Conservation (phyloP, 495 filamentous ascomycete genomes). For the Hypoxylon crocopeplum region DNA sequence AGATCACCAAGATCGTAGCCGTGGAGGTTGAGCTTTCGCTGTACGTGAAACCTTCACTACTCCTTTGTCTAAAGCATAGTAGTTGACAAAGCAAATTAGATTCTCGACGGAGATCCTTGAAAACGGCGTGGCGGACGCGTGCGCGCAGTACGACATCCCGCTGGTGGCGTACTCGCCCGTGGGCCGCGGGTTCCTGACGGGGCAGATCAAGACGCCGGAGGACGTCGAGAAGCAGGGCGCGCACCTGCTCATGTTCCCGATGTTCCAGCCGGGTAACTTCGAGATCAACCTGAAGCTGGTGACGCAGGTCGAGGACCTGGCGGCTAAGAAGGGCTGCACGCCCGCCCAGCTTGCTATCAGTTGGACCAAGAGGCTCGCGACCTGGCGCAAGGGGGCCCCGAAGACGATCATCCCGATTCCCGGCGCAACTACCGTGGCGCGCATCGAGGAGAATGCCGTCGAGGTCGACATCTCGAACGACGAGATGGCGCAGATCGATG, state of each 20-base stretch:
- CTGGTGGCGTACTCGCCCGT: conserved; percentile 63
- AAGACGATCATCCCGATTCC: conserved; percentile 74
- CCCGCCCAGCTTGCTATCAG: conserved; percentile 78
- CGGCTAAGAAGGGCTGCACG: conserved; percentile 71
- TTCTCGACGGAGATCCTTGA: conserved; percentile 48
- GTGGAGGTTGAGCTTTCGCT: conserved; percentile 85
- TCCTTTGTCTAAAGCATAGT: conserved; percentile 62
- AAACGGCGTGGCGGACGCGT: conserved; percentile 76
- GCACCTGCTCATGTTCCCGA: conserved; percentile 59
- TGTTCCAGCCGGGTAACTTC: conserved; percentile 75
- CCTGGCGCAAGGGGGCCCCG: conserved; percentile 61
- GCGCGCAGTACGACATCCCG: conserved; percentile 76
- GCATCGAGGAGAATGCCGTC: conserved; percentile 57
- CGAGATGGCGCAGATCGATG: conserved; percentile 60
- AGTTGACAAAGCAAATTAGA: conserved; percentile 66
- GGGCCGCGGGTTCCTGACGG: conserved; percentile 54
- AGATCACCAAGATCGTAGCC: conserved; percentile 70
- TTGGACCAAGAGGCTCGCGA: conserved; percentile 66
- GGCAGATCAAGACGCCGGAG: conserved; percentile 62
- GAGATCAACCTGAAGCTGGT: conserved; percentile 76
- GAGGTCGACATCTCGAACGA: conserved; percentile 52
- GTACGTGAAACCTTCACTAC: conserved; percentile 67
- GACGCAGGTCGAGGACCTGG: conserved; percentile 68
- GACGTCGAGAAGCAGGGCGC: conserved; percentile 68
- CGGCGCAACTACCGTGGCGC: not conserved